Conservation (phyloP, 1,284 basidiomycete species). For the Waitea zeae region DNA sequence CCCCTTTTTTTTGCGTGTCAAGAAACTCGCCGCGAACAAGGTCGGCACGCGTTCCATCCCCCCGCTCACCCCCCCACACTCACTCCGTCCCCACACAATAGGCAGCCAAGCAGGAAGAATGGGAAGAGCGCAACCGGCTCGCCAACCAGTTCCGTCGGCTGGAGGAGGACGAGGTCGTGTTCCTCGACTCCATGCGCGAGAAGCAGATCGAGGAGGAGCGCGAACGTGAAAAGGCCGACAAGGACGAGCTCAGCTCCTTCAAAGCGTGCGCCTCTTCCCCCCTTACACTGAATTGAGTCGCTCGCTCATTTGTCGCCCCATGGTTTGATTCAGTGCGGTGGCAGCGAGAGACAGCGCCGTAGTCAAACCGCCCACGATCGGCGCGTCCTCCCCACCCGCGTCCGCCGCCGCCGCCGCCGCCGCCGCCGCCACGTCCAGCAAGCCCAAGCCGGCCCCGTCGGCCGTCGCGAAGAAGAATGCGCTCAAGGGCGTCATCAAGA, state of each 20-base stretch:
- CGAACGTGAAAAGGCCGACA: conserved; percentile 54
- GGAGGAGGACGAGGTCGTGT: conserved; percentile 81
- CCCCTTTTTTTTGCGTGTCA: conserved; percentile 10
- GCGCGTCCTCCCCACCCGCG: conserved; percentile 8
- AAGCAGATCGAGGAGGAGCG: conserved; percentile 63
- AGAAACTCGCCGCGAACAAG: conserved; percentile 75
- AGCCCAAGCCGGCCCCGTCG: conserved; percentile 9
- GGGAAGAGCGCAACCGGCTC: conserved; percentile 85
- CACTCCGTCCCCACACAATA: no score
- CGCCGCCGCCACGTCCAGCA: conserved; percentile 11
- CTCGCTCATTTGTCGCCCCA: conserved; percentile 5
- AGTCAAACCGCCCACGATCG: conserved; percentile 20
- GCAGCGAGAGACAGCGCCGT: conserved; percentile 46
- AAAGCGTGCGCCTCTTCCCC: conserved; percentile 37
- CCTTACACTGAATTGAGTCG: conserved; percentile 2
- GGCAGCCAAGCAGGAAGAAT: conserved; percentile 85
- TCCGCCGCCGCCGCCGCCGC: conserved; percentile 11
- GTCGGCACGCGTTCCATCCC: conserved; percentile 24
- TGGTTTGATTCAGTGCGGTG: conserved; percentile 37
- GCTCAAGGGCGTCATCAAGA: conserved; percentile 64
- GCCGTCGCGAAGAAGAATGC: conserved; percentile 34
- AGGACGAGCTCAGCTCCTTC: conserved; percentile 67
- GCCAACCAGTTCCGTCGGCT: conserved; percentile 86
- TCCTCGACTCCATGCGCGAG: conserved; percentile 68
- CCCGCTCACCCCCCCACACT: conserved; percentile 5